Evolutionary conservation across 371 early-diverging fungal species (phyloP), one percentile per base, ranked within the genome.

Genomic region (Rhizopus sp.): DNA sequence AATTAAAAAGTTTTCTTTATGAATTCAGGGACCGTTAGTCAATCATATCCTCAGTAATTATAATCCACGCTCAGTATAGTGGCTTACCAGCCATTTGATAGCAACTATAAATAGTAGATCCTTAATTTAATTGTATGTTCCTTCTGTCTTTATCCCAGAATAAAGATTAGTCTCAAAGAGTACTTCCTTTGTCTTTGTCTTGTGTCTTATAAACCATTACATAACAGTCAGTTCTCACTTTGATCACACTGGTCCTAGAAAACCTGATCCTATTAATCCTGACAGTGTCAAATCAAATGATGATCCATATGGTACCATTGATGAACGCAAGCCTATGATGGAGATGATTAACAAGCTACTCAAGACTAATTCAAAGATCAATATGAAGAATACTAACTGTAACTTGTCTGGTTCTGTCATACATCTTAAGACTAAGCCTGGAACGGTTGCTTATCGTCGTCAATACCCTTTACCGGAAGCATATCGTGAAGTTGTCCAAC

Each of bases 381-480:
- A 51, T 23, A 23, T 50, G 3, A 49, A 47, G 8, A 41, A 42
- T 30, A 50, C 23, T 23, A 23, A 2, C 23, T 23, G 23, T 23
- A 23, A 23, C 23, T 23, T 23, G 23, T 2, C 23, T 23, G 2
- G 23, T 23, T 23, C 23, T 23, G 23, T 23, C 2, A 23, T 23
- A 23, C 23, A 23, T 23, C 23, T 23, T n/a, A n/a, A n/a, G n/a
- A 55, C 55, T 1, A 17, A 38, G 10, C 34, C 23, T 35, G 35
- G 23, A 23, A 30, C 29, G 17, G 42, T 13, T 17, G 54, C 53
- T 17, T 54, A 39, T 38, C 35, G 55, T 5, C 34, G 46, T 17
- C 62, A 40, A 17, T 61, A 62, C 13, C 52, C 46, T 6, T 56
- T 56, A 5, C 37, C 62, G 1, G 7, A 50, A 33, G 15, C 46